Percentiles rank a stretch among this genome's conserved stretches.
Conservation (phyloP, 1,139 yeast species). For the Candida neerlandica region DNA sequence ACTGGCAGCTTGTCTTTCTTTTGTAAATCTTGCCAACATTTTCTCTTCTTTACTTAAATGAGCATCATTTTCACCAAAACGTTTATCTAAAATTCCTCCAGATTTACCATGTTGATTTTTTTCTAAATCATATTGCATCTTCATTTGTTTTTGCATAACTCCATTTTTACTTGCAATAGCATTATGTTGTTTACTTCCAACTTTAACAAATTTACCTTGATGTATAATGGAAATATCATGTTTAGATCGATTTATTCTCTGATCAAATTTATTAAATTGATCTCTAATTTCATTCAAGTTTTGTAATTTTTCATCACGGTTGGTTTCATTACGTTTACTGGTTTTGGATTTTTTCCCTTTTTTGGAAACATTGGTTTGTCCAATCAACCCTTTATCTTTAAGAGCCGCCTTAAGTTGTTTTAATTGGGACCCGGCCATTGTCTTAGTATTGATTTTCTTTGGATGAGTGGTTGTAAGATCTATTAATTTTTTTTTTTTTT, state of each 20-base stretch:
- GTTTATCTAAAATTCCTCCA: slow-evolving; percentile 80
- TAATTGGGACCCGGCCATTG: slow-evolving; percentile 89
- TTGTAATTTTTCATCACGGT: slow-evolving; percentile 65
- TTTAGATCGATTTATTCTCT: slow-evolving; percentile 70
- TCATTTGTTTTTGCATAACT: slow-evolving; percentile 73
- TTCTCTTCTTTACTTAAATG: slow-evolving; percentile 81
- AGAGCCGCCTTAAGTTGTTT: slow-evolving; percentile 79
- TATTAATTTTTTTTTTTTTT: background rate
- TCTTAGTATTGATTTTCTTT: background rate
- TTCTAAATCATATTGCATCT: slow-evolving; percentile 66
- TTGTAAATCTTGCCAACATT: slow-evolving; percentile 92
- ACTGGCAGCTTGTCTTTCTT: slow-evolving; percentile 69
- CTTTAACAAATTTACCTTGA: slow-evolving; percentile 56
- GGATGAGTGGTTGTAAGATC: background rate
- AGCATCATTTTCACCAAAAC: slow-evolving; percentile 88
- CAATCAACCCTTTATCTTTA: slow-evolving; percentile 77
- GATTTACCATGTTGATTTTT: slow-evolving; percentile 63
- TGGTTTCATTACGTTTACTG: slow-evolving; percentile 52
- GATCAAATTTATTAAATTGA: slow-evolving; percentile 89
- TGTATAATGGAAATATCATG: slow-evolving; percentile 59
- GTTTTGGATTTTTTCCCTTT: slow-evolving; percentile 52
- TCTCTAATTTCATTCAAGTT: slow-evolving; percentile 66
- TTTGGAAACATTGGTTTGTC: slow-evolving; percentile 63
- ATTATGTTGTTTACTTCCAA: slow-evolving; percentile 54
- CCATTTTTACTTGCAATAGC: slow-evolving; percentile 59